Evolutionary conservation across 306 rosid species (phyloP).

Genomic region (Senna tora): DNA sequence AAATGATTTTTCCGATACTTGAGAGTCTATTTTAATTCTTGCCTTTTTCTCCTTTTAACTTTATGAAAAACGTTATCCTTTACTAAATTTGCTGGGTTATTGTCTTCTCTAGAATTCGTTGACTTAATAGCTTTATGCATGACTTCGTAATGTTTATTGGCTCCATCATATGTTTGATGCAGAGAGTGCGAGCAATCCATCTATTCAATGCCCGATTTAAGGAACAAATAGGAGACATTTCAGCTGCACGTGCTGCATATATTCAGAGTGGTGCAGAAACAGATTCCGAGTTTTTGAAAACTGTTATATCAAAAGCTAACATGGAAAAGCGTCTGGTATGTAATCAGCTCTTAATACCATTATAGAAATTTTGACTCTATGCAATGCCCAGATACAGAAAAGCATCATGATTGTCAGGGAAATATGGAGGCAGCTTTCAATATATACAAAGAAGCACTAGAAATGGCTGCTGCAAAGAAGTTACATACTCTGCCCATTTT

Average conservation of each 20-base stretch:
- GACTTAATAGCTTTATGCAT: conserved; percentile 56
- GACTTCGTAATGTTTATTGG: conserved; percentile 53
- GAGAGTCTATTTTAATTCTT: conserved; percentile 25
- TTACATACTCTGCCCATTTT: conserved; percentile 57
- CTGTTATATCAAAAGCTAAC: conserved; percentile 73
- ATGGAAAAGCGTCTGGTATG: conserved; percentile 91
- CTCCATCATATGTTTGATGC: conserved; percentile 61
- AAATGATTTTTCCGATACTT: conserved; percentile 15
- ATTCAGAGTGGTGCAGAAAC: conserved; percentile 54
- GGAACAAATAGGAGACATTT: conserved; percentile 79
- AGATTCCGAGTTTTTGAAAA: conserved; percentile 66
- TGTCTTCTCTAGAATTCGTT: conserved; percentile 51
- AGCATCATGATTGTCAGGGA: conserved; percentile 61
- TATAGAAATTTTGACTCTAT: conserved; percentile 28
- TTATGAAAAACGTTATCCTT: conserved; percentile 19
- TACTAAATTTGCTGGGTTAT: conserved; percentile 40
- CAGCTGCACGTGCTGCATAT: conserved; percentile 73
- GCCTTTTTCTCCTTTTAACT: conserved; percentile 16
- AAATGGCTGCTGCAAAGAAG: conserved; percentile 53
- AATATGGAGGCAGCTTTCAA: conserved; percentile 68
- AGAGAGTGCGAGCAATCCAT: conserved; percentile 78
- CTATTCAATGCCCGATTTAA: conserved; percentile 85
- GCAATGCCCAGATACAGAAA: conserved; percentile 26
- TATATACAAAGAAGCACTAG: conserved; percentile 75
- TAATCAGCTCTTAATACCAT: conserved; percentile 32